Percentiles rank a stretch among this genome's conserved stretches.
Conservation (phyloP, 2,329 filamentous ascomycete genomes). For the Microdochium nivale region DNA sequence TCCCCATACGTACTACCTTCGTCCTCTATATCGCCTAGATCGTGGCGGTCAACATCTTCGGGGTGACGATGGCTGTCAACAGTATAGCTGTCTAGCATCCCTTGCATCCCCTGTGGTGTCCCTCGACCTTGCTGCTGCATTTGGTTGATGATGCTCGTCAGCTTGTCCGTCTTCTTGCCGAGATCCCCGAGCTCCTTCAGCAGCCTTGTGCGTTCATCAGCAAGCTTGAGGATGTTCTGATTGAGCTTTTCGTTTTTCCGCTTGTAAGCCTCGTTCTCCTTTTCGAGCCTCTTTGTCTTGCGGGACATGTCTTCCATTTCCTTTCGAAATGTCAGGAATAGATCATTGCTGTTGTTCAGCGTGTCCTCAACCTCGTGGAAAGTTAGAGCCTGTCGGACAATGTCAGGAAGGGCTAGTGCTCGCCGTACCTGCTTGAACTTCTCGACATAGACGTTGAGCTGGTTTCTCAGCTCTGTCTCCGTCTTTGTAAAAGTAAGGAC, state of each 20-base stretch:
- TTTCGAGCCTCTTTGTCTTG: slow-evolving; percentile 93
- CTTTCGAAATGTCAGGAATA: slow-evolving; percentile 93
- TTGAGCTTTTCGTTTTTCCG: slow-evolving; percentile 91
- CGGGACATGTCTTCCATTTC: slow-evolving; percentile 99
- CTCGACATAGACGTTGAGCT: slow-evolving; percentile 97
- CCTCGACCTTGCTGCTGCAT: slow-evolving; percentile 94
- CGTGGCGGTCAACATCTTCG: slow-evolving; percentile 54
- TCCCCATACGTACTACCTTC: slow-evolving; percentile 57
- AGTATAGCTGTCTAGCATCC: slow-evolving; percentile 51
- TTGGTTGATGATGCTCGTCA: slow-evolving; percentile 88
- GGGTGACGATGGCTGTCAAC: slow-evolving; percentile 39
- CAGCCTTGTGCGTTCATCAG: slow-evolving; percentile 75
- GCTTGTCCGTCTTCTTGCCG: slow-evolving; percentile 78
- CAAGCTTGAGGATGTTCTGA: slow-evolving; percentile 94
- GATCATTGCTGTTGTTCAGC: slow-evolving; percentile 94
- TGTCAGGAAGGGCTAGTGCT: slow-evolving; percentile 4
- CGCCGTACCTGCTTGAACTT: slow-evolving; percentile 94
- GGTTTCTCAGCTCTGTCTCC: slow-evolving; percentile 84
- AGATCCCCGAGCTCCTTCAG: slow-evolving; percentile 71
- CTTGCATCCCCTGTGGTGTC: slow-evolving; percentile 54
- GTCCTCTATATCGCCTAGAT: slow-evolving; percentile 54
- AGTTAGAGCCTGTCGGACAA: slow-evolving; percentile 26
- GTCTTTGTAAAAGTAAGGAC: slow-evolving; percentile 95
- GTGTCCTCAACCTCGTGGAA: slow-evolving; percentile 87
- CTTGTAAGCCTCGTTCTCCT: slow-evolving; percentile 86